A percentile compares a stretch with the other conserved stretches of the same genome.
Evolutionary conservation across 306 rosid genomes (phyloP).

Genomic region (Sindora glabra): DNA sequence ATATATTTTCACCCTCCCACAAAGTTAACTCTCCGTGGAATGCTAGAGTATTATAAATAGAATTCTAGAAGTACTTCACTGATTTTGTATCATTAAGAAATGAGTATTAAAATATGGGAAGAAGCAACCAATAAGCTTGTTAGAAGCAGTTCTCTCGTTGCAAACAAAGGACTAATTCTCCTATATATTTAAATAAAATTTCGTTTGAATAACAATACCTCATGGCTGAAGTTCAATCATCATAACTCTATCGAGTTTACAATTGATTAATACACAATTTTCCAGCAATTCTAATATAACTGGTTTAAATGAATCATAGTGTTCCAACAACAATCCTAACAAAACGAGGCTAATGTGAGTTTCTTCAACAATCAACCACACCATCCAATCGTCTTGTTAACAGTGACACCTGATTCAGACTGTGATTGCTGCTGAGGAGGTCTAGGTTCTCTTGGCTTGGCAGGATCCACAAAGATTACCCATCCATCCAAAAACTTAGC

Average conservation of each 20-base stretch:
- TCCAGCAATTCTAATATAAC: conserved; percentile 11
- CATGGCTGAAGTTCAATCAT: background rate
- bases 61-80: no score
- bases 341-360: background rate
- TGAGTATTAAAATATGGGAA: no score
- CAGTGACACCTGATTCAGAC: conserved; percentile 58
- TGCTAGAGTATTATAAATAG: no score
- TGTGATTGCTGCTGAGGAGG: conserved; percentile 65
- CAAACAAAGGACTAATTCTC: background rate
- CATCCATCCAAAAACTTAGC: conserved; percentile 96
- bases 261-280: background rate
- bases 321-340: background rate
- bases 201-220: background rate
- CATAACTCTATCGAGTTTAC: background rate
- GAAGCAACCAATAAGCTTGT: no score
- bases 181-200: background rate
- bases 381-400: conserved; percentile 88
- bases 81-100: no score
- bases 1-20: no score
- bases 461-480: conserved; percentile 96
- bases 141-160: no score
- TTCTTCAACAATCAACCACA: conserved; percentile 47
- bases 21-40: no score
- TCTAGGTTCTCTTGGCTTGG: conserved; percentile 68
- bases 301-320: conserved; percentile 4